Base-by-base conservation (phyloP, 2,329 filamentous ascomycete genomes). In the Penicillium sp. region DNA sequence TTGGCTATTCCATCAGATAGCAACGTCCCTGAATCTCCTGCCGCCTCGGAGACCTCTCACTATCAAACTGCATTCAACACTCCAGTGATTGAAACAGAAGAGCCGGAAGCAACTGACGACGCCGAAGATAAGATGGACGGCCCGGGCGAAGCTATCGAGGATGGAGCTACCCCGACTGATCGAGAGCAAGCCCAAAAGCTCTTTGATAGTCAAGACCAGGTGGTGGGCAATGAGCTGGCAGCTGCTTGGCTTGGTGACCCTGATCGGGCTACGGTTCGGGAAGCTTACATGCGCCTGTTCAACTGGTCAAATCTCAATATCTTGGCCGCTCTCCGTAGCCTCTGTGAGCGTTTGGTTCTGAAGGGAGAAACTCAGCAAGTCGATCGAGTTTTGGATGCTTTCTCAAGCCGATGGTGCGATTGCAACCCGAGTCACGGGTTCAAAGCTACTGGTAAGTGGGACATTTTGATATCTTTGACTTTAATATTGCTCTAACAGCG, bases 361-460 rank as follows among this genome's bases (percentile, higher is more conserved):
- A 89, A 89, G 60, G 94, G 89, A 36, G 94, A 99, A 74, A 95
- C 92, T 2, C 94, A 99, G 72, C 92, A 99, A 71, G 90, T 99
- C 18, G 94, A 99, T 69, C 88, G 94, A 30, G 92, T 99, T 53
- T 76, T 99, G 57, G 89, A 95, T 63, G 87, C 89, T 18, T 92
- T 97, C 63, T 90, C 94, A 3, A 85, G 84, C 58, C 81, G 92
- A 55, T 99, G 94, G 94, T 96, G 90, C 69, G 83, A 89, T 61
- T 96, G 92, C 78, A 99, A 99, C 68, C 84, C 89, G 0, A 87
- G 86, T 39, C 91, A 99, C 71, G 92, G 92, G 13, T 99, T 97
- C 79, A 96, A 94, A 72, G 84, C 88, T 49, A 84, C 80, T 61
- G 90, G 89, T 92, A 79, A 74, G 85, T 71, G 33, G 46, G 27